Evolutionary conservation across 768 basidiomycete species (phyloP).

Genomic region (Lactarius hengduanensis): DNA sequence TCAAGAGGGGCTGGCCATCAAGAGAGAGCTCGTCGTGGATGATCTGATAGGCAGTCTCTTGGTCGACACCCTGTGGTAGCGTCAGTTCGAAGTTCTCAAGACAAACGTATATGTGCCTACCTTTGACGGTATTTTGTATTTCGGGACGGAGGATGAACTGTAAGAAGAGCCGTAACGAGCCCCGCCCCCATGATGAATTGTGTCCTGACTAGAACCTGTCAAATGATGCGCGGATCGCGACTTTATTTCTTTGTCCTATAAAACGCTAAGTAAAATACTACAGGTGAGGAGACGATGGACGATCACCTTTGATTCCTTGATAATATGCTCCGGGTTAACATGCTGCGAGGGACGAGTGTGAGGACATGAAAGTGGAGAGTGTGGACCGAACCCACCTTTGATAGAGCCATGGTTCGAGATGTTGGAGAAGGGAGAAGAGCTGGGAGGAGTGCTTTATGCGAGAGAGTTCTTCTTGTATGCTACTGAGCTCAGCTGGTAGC

Average conservation of each 20-base stretch:
- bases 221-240: conserved; percentile 36
- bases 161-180: conserved; percentile 58
- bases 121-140: conserved; percentile 60
- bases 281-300: not conserved
- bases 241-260: conserved; percentile 44
- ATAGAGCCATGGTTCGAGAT: conserved; percentile 26
- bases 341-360: conserved; percentile 13
- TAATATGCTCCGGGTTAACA: conserved; percentile 25
- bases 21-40: conserved; percentile 63
- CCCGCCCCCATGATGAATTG: conserved; percentile 38
- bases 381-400: conserved; percentile 17
- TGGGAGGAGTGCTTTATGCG: conserved; percentile 10
- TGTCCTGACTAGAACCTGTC: conserved; percentile 37
- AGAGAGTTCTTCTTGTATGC: not conserved
- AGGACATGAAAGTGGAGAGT: not conserved
- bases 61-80: conserved; percentile 47
- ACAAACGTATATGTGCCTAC: conserved; percentile 32
- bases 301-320: conserved; percentile 17
- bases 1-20: conserved; percentile 56
- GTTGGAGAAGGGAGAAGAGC: not conserved
- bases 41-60: conserved; percentile 53
- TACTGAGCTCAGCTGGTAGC: not conserved
- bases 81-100: conserved; percentile 1
- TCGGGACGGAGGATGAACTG: conserved; percentile 65
- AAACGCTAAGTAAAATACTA: not conserved